Conservation (phyloP, 495 filamentous ascomycete species). For the Penicillium ochrochloron region DNA sequence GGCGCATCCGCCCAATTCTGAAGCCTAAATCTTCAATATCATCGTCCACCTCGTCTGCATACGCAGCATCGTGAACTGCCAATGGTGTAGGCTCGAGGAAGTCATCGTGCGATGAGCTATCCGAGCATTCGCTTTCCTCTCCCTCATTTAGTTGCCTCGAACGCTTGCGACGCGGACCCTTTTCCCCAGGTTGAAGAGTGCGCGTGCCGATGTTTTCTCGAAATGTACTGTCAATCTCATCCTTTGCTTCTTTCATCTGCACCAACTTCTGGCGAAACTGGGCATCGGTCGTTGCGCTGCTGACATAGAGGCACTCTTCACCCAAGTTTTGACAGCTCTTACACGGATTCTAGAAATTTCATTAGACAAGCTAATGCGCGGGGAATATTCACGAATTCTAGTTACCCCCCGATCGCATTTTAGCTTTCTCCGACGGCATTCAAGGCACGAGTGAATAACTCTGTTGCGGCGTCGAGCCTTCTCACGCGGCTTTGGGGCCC, state of each 20-base stretch:
- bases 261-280: constrained; percentile 54
- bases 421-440: constrained; percentile 72
- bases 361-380: neutral
- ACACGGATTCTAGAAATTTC: neutral
- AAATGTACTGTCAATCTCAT: constrained; percentile 63
- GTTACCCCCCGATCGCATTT: constrained; percentile 64
- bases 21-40: constrained; percentile 72
- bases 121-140: neutral
- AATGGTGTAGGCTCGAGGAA: constrained; percentile 38
- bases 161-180: constrained; percentile 20
- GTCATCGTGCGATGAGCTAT: neutral
- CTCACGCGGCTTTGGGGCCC: neutral
- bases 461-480: constrained; percentile 33
- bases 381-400: constrained; percentile 3
- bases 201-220: constrained; percentile 31
- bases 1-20: constrained; percentile 68
- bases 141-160: neutral
- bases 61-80: constrained; percentile 65
- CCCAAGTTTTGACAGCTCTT: neutral
- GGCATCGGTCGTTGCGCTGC: neutral
- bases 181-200: constrained; percentile 42
- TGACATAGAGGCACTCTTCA: neutral
- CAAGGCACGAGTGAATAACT: constrained; percentile 70
- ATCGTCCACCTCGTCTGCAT: constrained; percentile 64
- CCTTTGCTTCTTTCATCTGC: constrained; percentile 73